These are phyloP conservation scores for Arachnomyces sp. DNA, from an alignment of 2,329 filamentous ascomycete genomes.

Conservation along the genomic window DNA sequence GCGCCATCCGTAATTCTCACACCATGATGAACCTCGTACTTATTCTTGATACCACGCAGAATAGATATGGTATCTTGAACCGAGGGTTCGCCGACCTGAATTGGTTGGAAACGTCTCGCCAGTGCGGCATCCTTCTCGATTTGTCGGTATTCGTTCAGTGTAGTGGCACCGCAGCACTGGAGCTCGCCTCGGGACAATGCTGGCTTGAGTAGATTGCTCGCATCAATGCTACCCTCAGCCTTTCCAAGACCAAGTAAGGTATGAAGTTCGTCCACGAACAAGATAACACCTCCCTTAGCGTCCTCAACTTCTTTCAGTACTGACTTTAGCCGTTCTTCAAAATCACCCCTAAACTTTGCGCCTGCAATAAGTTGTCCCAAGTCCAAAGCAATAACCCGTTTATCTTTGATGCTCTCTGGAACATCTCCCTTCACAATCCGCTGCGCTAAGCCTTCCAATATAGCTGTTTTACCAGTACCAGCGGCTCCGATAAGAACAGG, in stretches of 20 bases:
- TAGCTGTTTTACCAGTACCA: constrained; percentile 88
- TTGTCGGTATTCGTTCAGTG: constrained; percentile 78
- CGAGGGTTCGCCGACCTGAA: constrained; percentile 81
- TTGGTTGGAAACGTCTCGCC: constrained; percentile 87
- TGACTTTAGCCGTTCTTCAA: constrained; percentile 86
- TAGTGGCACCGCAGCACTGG: constrained; percentile 93
- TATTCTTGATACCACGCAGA: constrained; percentile 89
- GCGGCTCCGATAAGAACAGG: constrained; percentile 88
- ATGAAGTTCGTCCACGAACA: constrained; percentile 94
- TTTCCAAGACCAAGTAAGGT: constrained; percentile 87
- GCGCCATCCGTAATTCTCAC: constrained; percentile 90
- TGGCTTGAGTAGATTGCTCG: constrained; percentile 88
- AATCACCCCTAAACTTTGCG: constrained; percentile 91
- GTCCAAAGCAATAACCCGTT: constrained; percentile 78
- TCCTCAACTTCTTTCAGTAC: constrained; percentile 87
- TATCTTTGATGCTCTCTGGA: constrained; percentile 91
- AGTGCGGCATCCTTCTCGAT: constrained; percentile 96
- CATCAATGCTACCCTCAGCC: constrained; percentile 92
- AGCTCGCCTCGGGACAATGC: constrained; percentile 86
- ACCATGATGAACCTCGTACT: constrained; percentile 95
- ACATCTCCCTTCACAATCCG: constrained; percentile 88
- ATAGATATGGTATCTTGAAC: constrained; percentile 94
- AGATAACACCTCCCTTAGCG: constrained; percentile 77
- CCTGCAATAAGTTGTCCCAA: constrained; percentile 89
- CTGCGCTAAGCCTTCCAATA: constrained; percentile 81